Percentiles rank a stretch among this genome's conserved stretches.
Conservation (phyloP, 192 early-diverging fungal genomes). For the Lunasporangiospora selenospora region DNA sequence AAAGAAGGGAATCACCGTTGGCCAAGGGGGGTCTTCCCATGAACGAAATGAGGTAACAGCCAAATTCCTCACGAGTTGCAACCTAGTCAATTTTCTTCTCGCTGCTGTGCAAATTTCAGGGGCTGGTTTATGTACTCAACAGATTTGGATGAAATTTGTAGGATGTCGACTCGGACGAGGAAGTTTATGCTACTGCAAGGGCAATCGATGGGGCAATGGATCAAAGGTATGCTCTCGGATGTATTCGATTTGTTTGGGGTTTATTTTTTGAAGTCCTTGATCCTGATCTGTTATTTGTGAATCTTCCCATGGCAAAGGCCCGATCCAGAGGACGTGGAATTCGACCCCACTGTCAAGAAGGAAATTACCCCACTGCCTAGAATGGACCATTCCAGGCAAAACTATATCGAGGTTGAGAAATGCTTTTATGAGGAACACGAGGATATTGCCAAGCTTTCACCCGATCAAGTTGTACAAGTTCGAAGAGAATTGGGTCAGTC, state of each 20-base stretch:
- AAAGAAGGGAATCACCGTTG: conserved; percentile 74
- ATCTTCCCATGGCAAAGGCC: conserved; percentile 33
- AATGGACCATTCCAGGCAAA: conserved; percentile 69
- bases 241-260: neutral
- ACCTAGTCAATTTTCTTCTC: too few species aligned
- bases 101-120: too few species aligned
- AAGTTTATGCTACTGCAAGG: conserved; percentile 82
- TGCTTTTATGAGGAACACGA: conserved; percentile 81
- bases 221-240: conserved; percentile 20
- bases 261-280: neutral
- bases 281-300: too few species aligned
- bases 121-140: too few species aligned
- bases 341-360: conserved; percentile 51
- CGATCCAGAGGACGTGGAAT: conserved; percentile 20
- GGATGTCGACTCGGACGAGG: conserved; percentile 81
- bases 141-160: conserved; percentile 13
- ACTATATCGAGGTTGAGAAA: conserved; percentile 77
- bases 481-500: conserved; percentile 56
- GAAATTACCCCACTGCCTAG: conserved; percentile 72
- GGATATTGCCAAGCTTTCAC: conserved; percentile 70
- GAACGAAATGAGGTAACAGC: conserved; percentile 56
- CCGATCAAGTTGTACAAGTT: conserved; percentile 60
- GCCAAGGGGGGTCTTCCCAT: conserved; percentile 54
- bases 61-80: neutral
- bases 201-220: conserved; percentile 64